Evolutionary conservation across 345 rosid species (phyloP).

Genomic region (Lepidium didymum): DNA sequence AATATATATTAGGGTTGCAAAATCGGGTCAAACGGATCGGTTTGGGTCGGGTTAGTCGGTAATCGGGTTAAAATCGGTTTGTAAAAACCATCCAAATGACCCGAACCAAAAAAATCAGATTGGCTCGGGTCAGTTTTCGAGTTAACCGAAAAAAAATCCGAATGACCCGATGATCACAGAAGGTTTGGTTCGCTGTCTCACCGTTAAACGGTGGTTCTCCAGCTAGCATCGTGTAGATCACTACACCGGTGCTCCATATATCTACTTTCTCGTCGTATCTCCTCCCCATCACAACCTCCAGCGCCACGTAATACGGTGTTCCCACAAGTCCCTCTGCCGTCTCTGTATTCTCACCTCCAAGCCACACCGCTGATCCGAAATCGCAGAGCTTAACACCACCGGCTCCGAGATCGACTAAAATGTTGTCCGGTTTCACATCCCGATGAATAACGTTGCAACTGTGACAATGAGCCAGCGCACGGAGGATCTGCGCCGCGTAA

Average conservation of each 20-base stretch:
- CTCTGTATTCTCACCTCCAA: slow-evolving; percentile 26
- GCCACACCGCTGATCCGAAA: slow-evolving; percentile 64
- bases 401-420: slow-evolving; percentile 38
- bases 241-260: slow-evolving; percentile 81
- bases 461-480: slow-evolving; percentile 70
- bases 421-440: slow-evolving; percentile 75
- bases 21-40: too few relatives aligned
- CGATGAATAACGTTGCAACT: slow-evolving; percentile 53
- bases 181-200: slow-evolving; percentile 56
- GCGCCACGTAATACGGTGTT: slow-evolving; percentile 81
- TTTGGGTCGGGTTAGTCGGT: too few relatives aligned
- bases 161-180: too few relatives aligned
- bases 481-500: slow-evolving; percentile 40
- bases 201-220: slow-evolving; percentile 77
- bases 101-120: too few relatives aligned
- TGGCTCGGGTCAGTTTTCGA: too few relatives aligned
- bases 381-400: slow-evolving; percentile 50
- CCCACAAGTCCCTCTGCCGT: slow-evolving; percentile 53
- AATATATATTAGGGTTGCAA: too few relatives aligned
- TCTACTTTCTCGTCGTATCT: slow-evolving; percentile 72
- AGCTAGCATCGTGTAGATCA: slow-evolving; percentile 61
- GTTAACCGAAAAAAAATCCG: too few relatives aligned
- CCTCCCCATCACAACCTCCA: slow-evolving; percentile 70
- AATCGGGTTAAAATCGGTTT: too few relatives aligned
- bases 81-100: too few relatives aligned